Base-by-base conservation (phyloP, 805 yeast species). In the Candida awuae region DNA sequence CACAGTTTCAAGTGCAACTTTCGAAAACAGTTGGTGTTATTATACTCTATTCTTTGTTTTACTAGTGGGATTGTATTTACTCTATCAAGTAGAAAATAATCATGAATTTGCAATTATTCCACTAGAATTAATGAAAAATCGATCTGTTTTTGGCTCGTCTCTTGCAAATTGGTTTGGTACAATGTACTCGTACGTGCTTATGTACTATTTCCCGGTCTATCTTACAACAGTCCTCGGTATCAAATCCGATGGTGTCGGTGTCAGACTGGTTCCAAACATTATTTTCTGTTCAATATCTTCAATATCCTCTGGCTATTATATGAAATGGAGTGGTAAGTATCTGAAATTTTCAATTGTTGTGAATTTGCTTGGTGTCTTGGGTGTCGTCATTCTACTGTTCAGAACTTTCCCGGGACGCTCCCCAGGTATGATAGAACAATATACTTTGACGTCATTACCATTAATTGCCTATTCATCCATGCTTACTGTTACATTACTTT, bases 121-220 rank as follows among this genome's bases (percentile, higher is more conserved):
- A 3, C 53, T 80, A 18, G 58, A 60, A 13, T 67, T 80, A 48
- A 59, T 80, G 56, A 60, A 63, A 4, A 68, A 75, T 38, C 63
- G 80, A 45, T 76, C 85, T 1, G 75, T 81, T 4, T 56, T 76
- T 32, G 77, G 84, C 6, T 73, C 82, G 1, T 75, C 85, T 2
- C 60, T 78, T 45, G 69, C 83, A 7, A 77, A 78, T 52, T 74
- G 81, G 70, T 75, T 75, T 51, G 65, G 67, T 49, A 58, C 80
- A 45, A 61, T 74, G 78, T 63, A 65, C 34, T 53, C 67, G 38
- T 63, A 63, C 35, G 55, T 63, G 6, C 67, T 71, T 43, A 55
- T 74, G 8, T 80, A 71, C 54, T 79, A 77, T 55, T 60, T 74
- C 19, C 87, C 90, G 1, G 65, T 80, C 34, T 81, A 70, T 49